phyloP scores from a whole-genome alignment of 2,329 filamentous ascomycete genomes.

The Akanthomyces dipterigenus region DNA sequence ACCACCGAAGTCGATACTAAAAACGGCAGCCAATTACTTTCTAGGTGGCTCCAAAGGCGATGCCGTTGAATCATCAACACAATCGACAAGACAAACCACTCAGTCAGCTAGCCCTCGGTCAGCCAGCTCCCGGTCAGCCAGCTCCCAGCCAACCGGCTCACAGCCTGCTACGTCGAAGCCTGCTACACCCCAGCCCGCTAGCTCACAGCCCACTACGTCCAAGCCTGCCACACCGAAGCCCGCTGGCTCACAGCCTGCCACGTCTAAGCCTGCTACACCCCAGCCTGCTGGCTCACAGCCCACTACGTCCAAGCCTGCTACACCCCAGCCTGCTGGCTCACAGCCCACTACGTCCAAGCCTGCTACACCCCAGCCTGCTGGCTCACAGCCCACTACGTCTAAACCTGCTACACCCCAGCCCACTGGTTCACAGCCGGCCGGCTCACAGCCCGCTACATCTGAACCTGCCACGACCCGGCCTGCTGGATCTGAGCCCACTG shows the following conservation, averaged over 20 bases:
- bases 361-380: too few relatives aligned
- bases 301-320: too few relatives aligned
- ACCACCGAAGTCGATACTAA: not conserved
- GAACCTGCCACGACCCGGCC: not conserved
- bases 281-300: too few relatives aligned
- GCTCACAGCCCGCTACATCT: not conserved
- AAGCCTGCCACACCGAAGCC: not conserved
- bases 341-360: too few relatives aligned
- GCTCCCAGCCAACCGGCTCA: not conserved
- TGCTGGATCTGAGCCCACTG: not conserved
- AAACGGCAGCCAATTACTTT: not conserved
- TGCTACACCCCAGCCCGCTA: not conserved
- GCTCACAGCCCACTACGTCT: not conserved
- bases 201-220: not conserved
- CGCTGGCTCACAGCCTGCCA: not conserved
- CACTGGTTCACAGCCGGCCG: not conserved
- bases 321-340: too few relatives aligned
- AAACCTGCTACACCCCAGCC: not conserved
- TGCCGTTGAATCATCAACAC: not conserved
- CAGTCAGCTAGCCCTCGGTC: not conserved
- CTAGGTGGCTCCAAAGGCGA: not conserved
- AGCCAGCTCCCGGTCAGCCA: not conserved
- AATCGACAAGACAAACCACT: not conserved
- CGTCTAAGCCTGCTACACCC: too few relatives aligned
- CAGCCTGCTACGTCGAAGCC: not conserved